A percentile compares a stretch with the other conserved stretches of the same genome.
Evolutionary conservation across 495 filamentous ascomycete genomes (phyloP).

Genomic region (Cryomyces minteri): DNA sequence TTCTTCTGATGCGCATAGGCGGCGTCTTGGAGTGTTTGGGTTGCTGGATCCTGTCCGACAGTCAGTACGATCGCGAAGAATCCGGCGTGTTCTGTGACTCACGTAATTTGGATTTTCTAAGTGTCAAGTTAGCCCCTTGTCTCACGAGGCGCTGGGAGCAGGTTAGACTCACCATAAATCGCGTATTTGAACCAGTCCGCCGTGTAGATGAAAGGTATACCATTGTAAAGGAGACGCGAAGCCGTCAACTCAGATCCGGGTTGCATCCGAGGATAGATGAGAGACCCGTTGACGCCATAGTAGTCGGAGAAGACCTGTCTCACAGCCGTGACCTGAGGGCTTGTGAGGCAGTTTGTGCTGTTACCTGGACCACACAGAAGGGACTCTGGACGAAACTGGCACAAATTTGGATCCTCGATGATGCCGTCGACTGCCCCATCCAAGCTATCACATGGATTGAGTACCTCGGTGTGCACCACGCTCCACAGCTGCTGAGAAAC

Average conservation of each 20-base stretch:
- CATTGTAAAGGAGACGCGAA: background rate
- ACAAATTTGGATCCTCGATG: constrained; percentile 14
- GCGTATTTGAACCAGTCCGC: constrained; percentile 30
- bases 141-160: background rate
- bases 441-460: constrained; percentile 14
- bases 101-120: background rate
- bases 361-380: constrained; percentile 7
- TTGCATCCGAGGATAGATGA: constrained; percentile 20
- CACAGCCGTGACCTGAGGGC: constrained; percentile 8
- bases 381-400: constrained; percentile 8
- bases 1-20: constrained; percentile 11
- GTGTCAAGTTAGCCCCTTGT: background rate
- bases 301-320: constrained; percentile 4
- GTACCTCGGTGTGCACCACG: constrained; percentile 10
- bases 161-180: constrained; percentile 31
- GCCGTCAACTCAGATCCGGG: constrained; percentile 6
- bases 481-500: constrained; percentile 13
- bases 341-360: constrained; percentile 12
- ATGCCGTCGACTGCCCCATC: constrained; percentile 15
- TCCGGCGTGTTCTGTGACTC: background rate
- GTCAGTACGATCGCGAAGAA: background rate
- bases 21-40: constrained; percentile 20
- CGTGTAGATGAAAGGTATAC: constrained; percentile 5
- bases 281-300: constrained; percentile 8
- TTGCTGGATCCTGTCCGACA: constrained; percentile 19